phyloP scores from a whole-genome alignment of 352 stramenopile genomes.

The Lagenidium giganteum region DNA sequence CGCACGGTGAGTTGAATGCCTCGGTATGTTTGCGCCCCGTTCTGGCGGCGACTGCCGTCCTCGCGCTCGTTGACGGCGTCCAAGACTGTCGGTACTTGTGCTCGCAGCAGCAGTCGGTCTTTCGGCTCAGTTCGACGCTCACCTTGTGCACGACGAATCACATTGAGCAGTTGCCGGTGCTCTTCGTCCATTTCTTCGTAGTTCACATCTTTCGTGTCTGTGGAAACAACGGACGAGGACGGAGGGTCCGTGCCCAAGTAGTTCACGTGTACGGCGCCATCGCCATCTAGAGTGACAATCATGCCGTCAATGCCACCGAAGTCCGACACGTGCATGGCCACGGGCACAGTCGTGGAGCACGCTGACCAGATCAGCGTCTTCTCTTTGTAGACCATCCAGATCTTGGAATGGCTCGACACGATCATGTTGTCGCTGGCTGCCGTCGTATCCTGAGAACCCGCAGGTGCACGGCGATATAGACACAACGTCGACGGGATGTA shows the following conservation, averaged over 20 bases:
- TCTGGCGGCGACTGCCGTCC: conserved; percentile 31
- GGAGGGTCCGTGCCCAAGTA: conserved; percentile 89
- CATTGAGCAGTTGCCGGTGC: conserved; percentile 79
- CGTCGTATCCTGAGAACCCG: conserved; percentile 10
- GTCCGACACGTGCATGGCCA: conserved; percentile 55
- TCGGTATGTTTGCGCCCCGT: conserved; percentile 5
- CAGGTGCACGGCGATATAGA: conserved; percentile 32
- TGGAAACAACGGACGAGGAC: conserved; percentile 57
- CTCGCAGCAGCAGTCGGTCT: conserved; percentile 68
- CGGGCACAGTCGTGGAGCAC: conserved; percentile 40
- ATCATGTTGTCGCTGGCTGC: conserved; percentile 61
- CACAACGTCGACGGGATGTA: conserved; percentile 64
- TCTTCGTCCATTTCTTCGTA: conserved; percentile 91
- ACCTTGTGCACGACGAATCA: conserved; percentile 76
- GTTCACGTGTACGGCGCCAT: conserved; percentile 70
- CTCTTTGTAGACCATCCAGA: conserved; percentile 79
- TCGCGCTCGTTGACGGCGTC: conserved; percentile 42
- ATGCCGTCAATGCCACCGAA: conserved; percentile 78
- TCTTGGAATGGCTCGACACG: conserved; percentile 62
- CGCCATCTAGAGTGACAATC: conserved; percentile 73
- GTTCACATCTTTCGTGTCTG: conserved; percentile 81
- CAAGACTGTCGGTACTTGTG: conserved; percentile 62
- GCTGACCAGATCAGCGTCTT: conserved; percentile 80
- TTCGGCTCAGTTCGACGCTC: conserved; percentile 63
- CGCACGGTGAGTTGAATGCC: conserved; percentile 64